Base-by-base conservation (phyloP, 2,329 filamentous ascomycete genomes). In the Fusarium pilosicola region DNA sequence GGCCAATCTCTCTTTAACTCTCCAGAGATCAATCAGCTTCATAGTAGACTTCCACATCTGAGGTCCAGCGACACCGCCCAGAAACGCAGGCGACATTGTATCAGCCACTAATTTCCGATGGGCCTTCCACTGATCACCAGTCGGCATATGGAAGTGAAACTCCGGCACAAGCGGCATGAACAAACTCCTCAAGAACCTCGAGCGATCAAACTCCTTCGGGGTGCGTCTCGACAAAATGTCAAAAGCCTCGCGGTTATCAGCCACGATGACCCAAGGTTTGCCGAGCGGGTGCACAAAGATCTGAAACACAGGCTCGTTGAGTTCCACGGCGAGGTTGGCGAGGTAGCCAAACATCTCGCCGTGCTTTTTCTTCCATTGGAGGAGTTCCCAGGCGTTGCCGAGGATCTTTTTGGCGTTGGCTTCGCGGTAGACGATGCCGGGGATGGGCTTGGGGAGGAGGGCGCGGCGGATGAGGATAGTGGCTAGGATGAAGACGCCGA, bases 301-400 rank as follows among this genome's bases (percentile, higher is more conserved):
- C 56, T 59, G 56, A 22, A 59, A 59, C 8, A 59, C 42, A 9
- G 56, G 56, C 2, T 34, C 56, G 34, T 49, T 49, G 14, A 59
- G 56, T 10, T 59, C 56, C 20, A 59, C 56, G 14, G 56, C 44
- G 20, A 59, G 56, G 4, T 59, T 59, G 12, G 56, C 56, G 2
- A 59, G 42, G 20, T 59, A 59, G 32, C 56, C 56, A 49, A 59
- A 59, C 56, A 59, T 59, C 6, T 59, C 56, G 17, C 56, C 56
- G 24, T 59, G 56, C 11, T 49, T 49, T 4, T 59, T 48, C 42
- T 59, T 59, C 42, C 42, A 49, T 49, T 49, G 56, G 1, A 59
- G 20, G 2, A 59, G 32, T 20, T 59, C 56, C 26, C 42, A 46
- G 32, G 30, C 56, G 44, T 59, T 59, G n/a, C 56, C 56, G 30